Conservation (phyloP, 345 rosid species). For the Microcos paniculata region DNA sequence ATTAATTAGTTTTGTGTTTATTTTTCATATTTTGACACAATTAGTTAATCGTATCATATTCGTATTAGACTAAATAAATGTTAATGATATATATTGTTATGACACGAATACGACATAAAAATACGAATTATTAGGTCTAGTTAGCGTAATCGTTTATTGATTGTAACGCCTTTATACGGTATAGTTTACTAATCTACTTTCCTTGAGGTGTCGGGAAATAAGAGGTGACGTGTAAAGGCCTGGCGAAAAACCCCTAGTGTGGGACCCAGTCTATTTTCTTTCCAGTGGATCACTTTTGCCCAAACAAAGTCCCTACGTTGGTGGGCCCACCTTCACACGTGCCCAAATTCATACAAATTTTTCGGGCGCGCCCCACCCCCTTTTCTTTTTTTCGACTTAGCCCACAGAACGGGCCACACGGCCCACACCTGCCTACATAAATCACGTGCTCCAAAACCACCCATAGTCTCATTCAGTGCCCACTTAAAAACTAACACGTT, state of each 20-base stretch:
- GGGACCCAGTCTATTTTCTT: not conserved
- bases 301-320: not conserved
- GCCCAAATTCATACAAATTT: not conserved
- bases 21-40: too few relatives aligned
- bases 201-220: not conserved
- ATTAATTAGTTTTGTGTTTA: too few relatives aligned
- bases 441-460: not conserved
- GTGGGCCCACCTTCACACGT: constrained; percentile 3
- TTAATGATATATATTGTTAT: too few relatives aligned
- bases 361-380: not conserved
- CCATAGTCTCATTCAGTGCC: not conserved
- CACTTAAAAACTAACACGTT: not conserved
- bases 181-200: not conserved
- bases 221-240: not conserved
- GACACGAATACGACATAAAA: too few relatives aligned
- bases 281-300: not conserved
- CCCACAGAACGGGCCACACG: not conserved
- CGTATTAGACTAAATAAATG: too few relatives aligned
- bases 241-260: too few relatives aligned
- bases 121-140: too few relatives aligned
- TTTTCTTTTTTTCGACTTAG: not conserved
- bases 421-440: not conserved
- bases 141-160: too few relatives aligned
- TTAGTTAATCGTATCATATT: too few relatives aligned
- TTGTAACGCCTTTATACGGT: too few relatives aligned